These are phyloP conservation scores for Kluyveromyces nonfermentans DNA, from an alignment of 805 yeast species.

Conservation along the genomic window DNA sequence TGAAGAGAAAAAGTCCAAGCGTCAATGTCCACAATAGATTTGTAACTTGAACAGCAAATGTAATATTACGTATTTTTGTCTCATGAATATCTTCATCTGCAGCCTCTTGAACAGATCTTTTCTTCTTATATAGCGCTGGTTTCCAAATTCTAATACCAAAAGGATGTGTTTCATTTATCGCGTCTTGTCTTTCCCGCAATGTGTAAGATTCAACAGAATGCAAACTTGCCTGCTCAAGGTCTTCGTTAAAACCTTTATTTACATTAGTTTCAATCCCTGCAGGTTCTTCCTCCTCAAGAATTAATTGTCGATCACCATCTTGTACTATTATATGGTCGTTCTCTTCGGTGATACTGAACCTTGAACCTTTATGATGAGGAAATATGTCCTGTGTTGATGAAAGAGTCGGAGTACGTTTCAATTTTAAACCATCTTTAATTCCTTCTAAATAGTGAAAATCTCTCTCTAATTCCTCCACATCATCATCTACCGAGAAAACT, in stretches of 20 bases:
- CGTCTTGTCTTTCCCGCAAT: slow-evolving; percentile 85
- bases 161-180: slow-evolving; percentile 94
- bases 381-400: not conserved
- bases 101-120: slow-evolving; percentile 79
- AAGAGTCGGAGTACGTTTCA: not conserved
- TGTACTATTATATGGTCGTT: slow-evolving; percentile 3
- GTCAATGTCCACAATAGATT: slow-evolving; percentile 68
- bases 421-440: slow-evolving; percentile 57
- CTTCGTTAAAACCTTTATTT: slow-evolving; percentile 26
- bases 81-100: slow-evolving; percentile 94
- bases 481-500: slow-evolving; percentile 75
- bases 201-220: slow-evolving; percentile 75
- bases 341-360: slow-evolving; percentile 5
- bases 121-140: slow-evolving; percentile 90
- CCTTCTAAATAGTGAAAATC: slow-evolving; percentile 64
- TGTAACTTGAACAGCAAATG: slow-evolving; percentile 53
- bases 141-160: slow-evolving; percentile 98
- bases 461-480: slow-evolving; percentile 58
- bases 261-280: slow-evolving; percentile 24
- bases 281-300: slow-evolving; percentile 10
- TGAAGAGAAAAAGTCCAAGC: slow-evolving; percentile 55
- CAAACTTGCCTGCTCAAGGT: not conserved
- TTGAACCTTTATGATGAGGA: not conserved
- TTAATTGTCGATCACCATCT: slow-evolving; percentile 5
- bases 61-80: slow-evolving; percentile 43